Evolutionary conservation across 805 yeast species (phyloP).

Genomic region (Ogataea corticis): DNA sequence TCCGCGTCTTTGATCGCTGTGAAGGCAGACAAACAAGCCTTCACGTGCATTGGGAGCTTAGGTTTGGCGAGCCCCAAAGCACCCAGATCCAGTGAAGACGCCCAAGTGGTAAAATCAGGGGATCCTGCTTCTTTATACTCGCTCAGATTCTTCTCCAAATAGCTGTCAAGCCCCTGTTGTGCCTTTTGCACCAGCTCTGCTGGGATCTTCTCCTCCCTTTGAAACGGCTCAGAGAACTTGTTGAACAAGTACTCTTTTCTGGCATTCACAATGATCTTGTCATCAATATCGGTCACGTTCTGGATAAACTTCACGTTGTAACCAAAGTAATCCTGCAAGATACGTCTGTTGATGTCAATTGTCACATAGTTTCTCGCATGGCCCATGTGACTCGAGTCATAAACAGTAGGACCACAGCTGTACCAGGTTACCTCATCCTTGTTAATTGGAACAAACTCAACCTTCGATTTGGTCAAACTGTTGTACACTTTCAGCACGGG

Average conservation of each 20-base stretch:
- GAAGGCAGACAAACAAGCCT: constrained; percentile 57
- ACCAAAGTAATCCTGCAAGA: constrained; percentile 88
- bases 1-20: constrained; percentile 39
- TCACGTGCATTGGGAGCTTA: constrained; percentile 83
- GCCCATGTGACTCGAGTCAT: constrained; percentile 96
- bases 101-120: constrained; percentile 53
- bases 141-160: constrained; percentile 56
- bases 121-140: constrained; percentile 32
- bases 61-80: constrained; percentile 60
- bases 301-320: constrained; percentile 87
- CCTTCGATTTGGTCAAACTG: constrained; percentile 80
- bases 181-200: constrained; percentile 41
- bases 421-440: constrained; percentile 84
- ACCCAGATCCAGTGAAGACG: constrained; percentile 46
- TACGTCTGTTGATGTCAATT: constrained; percentile 88
- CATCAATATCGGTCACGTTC: constrained; percentile 98
- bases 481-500: constrained; percentile 70
- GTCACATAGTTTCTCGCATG: constrained; percentile 97
- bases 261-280: constrained; percentile 92
- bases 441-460: constrained; percentile 68
- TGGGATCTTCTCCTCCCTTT: constrained; percentile 30
- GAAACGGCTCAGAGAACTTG: constrained; percentile 43
- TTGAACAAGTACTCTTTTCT: constrained; percentile 84
- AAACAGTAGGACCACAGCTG: constrained; percentile 98
- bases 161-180: constrained; percentile 45